Conservation (phyloP, 2,329 filamentous ascomycete genomes). For the Aspergillus floridensis region DNA sequence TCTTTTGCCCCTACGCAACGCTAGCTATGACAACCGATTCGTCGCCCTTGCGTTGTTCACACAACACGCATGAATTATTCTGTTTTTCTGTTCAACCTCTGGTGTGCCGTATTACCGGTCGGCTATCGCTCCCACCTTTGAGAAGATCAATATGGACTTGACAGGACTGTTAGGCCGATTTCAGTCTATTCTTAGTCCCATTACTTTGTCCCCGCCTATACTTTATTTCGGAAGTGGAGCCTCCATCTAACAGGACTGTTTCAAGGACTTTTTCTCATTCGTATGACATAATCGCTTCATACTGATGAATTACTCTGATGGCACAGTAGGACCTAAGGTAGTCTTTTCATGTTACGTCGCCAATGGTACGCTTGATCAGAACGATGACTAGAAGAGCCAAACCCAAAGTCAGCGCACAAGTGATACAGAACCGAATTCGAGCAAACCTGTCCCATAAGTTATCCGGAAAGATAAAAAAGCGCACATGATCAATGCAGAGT, state of each 20-base stretch:
- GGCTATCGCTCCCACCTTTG: neutral
- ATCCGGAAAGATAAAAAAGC: neutral
- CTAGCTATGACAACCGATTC: neutral
- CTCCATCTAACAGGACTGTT: no score
- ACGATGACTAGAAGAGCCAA: neutral
- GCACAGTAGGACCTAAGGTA: no score
- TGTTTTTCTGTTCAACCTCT: neutral
- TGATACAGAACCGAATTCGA: neutral
- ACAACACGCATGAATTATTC: conserved; percentile 1
- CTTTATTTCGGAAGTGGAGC: no score
- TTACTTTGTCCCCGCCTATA: no score
- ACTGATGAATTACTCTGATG: no score
- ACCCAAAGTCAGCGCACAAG: neutral
- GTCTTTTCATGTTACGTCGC: no score
- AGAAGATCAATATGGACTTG: neutral
- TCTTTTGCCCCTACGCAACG: neutral
- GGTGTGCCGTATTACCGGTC: neutral
- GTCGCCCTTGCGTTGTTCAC: neutral
- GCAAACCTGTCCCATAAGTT: neutral
- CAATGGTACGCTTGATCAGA: neutral
- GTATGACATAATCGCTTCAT: no score
- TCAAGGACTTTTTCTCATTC: no score
- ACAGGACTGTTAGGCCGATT: neutral
- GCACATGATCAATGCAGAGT: neutral
- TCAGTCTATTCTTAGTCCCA: neutral